These are phyloP conservation scores for Salvia sclarea DNA, from an alignment of 305 asterid species.

Conservation along the genomic window DNA sequence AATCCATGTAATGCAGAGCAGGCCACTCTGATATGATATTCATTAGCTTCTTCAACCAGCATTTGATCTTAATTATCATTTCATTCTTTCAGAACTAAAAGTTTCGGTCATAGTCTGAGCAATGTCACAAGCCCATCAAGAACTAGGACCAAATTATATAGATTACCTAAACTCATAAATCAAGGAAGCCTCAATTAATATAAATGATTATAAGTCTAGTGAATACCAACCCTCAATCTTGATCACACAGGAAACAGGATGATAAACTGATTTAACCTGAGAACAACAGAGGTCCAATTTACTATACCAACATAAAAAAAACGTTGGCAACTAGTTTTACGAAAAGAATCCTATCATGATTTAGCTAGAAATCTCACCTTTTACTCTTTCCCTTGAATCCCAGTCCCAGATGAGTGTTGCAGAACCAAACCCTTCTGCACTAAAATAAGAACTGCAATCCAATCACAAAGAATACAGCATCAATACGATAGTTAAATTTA, in stretches of 20 bases:
- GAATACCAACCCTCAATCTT: slow-evolving; percentile 1
- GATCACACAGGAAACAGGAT: background rate
- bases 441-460: slow-evolving; percentile 33
- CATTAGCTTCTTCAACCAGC: background rate
- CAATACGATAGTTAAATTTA: slow-evolving; percentile 1
- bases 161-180: slow-evolving; percentile 1
- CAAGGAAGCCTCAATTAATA: background rate
- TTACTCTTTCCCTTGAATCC: slow-evolving; percentile 17
- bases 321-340: background rate
- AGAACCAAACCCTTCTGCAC: slow-evolving; percentile 30
- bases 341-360: background rate
- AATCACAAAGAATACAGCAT: slow-evolving; percentile 15
- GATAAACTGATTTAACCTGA: background rate
- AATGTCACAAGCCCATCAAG: background rate
- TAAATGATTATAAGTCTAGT: background rate
- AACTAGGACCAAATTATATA: background rate
- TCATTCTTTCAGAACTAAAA: background rate
- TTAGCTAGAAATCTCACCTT: slow-evolving; percentile 32
- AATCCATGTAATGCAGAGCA: background rate
- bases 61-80: background rate
- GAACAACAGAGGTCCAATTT: background rate
- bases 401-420: slow-evolving; percentile 29
- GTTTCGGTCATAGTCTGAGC: background rate
- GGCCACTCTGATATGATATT: background rate
- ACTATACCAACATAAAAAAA: background rate